A percentile compares a stretch with the other conserved stretches of the same genome.
Conservation (phyloP, 2,329 filamentous ascomycete species). For the Dactylonectria estremocensis region DNA sequence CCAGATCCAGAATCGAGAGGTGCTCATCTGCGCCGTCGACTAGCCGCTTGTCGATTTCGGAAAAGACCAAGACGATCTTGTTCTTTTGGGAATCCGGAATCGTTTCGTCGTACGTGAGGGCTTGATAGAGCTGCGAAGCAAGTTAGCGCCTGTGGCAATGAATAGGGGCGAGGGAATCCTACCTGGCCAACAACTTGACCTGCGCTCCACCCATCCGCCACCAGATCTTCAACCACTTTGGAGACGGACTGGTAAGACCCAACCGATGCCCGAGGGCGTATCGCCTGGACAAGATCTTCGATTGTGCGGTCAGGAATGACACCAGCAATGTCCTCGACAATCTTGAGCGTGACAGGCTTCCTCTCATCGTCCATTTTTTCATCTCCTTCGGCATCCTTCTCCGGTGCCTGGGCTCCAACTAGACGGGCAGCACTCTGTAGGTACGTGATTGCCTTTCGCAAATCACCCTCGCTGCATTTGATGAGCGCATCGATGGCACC, state of each 20-base stretch:
- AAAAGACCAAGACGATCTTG: slow-evolving; percentile 89
- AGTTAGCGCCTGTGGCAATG: slow-evolving; percentile 27
- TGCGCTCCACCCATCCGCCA: slow-evolving; percentile 97
- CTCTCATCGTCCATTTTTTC: slow-evolving; percentile 75
- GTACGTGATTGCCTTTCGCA: slow-evolving; percentile 96
- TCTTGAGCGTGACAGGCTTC: slow-evolving; percentile 79
- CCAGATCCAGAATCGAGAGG: slow-evolving; percentile 87
- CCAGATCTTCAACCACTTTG: slow-evolving; percentile 87
- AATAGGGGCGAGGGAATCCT: slow-evolving; percentile 43
- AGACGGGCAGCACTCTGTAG: slow-evolving; percentile 94
- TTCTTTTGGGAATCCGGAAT: slow-evolving; percentile 91
- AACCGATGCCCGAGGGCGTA: slow-evolving; percentile 78
- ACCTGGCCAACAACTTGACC: slow-evolving; percentile 88
- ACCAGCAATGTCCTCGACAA: slow-evolving; percentile 94
- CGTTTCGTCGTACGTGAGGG: slow-evolving; percentile 85
- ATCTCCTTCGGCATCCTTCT: slow-evolving; percentile 66
- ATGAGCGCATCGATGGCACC: slow-evolving; percentile 90
- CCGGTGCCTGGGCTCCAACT: slow-evolving; percentile 76
- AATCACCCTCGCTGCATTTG: slow-evolving; percentile 90
- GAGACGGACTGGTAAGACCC: slow-evolving; percentile 82
- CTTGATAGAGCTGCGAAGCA: slow-evolving; percentile 80
- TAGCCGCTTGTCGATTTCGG: slow-evolving; percentile 93
- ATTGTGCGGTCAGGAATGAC: slow-evolving; percentile 88
- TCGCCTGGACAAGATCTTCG: slow-evolving; percentile 77
- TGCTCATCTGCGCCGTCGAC: slow-evolving; percentile 98